Evolutionary conservation across 768 basidiomycete species (phyloP).

Genomic region (Xerocomellus intermedius): DNA sequence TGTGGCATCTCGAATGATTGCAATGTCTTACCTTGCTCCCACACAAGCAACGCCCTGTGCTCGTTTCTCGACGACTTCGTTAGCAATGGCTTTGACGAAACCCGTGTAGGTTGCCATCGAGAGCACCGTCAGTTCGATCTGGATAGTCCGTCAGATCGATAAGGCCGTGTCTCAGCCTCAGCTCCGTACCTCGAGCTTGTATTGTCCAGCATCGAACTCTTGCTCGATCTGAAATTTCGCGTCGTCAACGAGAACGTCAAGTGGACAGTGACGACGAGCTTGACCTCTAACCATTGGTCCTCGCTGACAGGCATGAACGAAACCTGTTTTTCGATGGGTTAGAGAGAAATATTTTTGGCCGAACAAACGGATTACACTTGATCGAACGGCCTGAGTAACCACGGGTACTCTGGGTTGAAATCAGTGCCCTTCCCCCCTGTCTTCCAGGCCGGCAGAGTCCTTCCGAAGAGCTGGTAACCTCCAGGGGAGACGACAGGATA

Average conservation of each 20-base stretch:
- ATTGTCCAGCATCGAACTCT: slow-evolving; percentile 52
- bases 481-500: slow-evolving; percentile 66
- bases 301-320: slow-evolving; percentile 49
- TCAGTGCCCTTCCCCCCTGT: slow-evolving; percentile 54
- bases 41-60: slow-evolving; percentile 35
- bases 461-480: slow-evolving; percentile 62
- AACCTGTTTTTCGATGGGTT: slow-evolving; percentile 34
- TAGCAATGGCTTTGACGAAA: slow-evolving; percentile 41
- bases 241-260: not conserved
- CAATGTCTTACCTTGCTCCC: slow-evolving; percentile 38
- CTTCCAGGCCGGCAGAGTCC: slow-evolving; percentile 67
- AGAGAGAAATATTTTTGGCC: not conserved
- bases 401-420: slow-evolving; percentile 49
- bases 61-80: slow-evolving; percentile 42
- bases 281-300: slow-evolving; percentile 48
- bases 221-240: slow-evolving; percentile 41
- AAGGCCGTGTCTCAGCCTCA: not conserved
- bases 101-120: slow-evolving; percentile 49
- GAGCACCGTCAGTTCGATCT: slow-evolving; percentile 52
- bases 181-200: slow-evolving; percentile 45
- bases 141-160: slow-evolving; percentile 5
- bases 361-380: slow-evolving; percentile 36
- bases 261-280: not conserved
- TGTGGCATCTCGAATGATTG: not conserved
- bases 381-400: slow-evolving; percentile 63